Base-by-base conservation (phyloP, 2,329 filamentous ascomycete genomes). In the Orbilia javanica region DNA sequence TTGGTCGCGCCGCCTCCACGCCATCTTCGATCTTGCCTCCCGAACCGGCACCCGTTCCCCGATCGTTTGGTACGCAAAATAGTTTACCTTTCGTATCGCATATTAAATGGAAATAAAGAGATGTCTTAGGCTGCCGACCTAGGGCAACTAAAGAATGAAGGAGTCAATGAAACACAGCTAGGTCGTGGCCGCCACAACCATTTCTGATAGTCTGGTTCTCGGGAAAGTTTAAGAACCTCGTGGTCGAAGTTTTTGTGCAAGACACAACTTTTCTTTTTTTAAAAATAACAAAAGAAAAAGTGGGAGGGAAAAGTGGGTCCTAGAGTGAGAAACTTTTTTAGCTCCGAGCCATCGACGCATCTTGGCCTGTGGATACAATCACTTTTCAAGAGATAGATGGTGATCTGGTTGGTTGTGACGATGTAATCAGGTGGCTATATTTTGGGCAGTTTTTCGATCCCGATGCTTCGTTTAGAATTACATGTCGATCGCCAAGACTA, bases 401-500 rank as follows among this genome's bases (percentile, higher is more conserved):
- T n/a, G 13, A n/a, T 18, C 6, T 44, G 39, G 4, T 13, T 18
- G 39, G 7, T 13, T 44, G 13, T 55, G 52, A 25, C 6, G 20
- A 39, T 25, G 3, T 4, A 10, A 39, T 60, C 31, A 60, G 31
- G 53, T 60, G 53, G 8, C 18, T 60, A 22, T 39, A 39, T 25
- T 60, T 18, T 25, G 20, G 39, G 20, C n/a, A n/a, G n/a, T n/a
- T n/a, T n/a, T 60, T 63, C 57, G 68, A 71, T 71, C 57, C 7
- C 8, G 4, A 29, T n/a, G 20, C 22, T 25, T 22, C 27, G 25
- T 36, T 55, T 36, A 8, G 39, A 55, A 29, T 4, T 39, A 36
- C 42, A 55, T 31, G 22, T 5, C 31, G 46, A 72, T 72, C 68
- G 68, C 68, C 68, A 72, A 65, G 68, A 5, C 57, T 18, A 44